Base-by-base conservation (phyloP, 2,329 filamentous ascomycete species). In the Fusarium proliferatum region DNA sequence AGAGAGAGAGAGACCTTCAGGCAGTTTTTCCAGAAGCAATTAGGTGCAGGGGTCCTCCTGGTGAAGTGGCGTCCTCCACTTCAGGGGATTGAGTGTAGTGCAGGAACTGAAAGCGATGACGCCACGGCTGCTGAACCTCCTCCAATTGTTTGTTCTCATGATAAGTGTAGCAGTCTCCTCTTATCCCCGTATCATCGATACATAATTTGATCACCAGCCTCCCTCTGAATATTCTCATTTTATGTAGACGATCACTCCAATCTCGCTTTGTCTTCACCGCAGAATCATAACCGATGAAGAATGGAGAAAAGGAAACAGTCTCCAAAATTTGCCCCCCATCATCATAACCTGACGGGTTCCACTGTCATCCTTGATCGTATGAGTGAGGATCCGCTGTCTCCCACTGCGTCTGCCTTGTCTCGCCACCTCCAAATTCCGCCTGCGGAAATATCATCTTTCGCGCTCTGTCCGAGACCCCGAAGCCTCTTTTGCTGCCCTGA, bases 291-390 rank as follows among this genome's bases (percentile, higher is more conserved):
- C 33, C 16, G 26, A 51, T n/a, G 2, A 30, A 28, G 26, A 51
- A 58, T 51, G 42, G 41, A 58, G 42, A 41, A 21, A 36, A 52
- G 2, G 17, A 21, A 23, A 39, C 10, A 55, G 26, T 65, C 45
- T 36, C 28, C 30, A 42, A 53, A 59, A 49, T 70, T 69, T 55
- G 65, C 67, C 65, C 67, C 65, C 52, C 42, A 55, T 59, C 66
- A 59, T 70, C 46, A 65, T 65, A 69, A 69, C 67, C 52, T 65
- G 67, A 49, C 36, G 33, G 52, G 60, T 57, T 28, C 67, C 66
- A 69, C 66, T 46, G 19, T 46, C 59, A 69, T 69, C 67, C 66
- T 65, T 69, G 67, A 69, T 69, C 67, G 67, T 70, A 69, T 69
- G 67, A 70, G 66, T 39, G 39, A 58, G 41, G 66, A 51, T 64